These are phyloP conservation scores for Jatropha curcas DNA, from an alignment of 345 rosid genomes.

Conservation along the genomic window DNA sequence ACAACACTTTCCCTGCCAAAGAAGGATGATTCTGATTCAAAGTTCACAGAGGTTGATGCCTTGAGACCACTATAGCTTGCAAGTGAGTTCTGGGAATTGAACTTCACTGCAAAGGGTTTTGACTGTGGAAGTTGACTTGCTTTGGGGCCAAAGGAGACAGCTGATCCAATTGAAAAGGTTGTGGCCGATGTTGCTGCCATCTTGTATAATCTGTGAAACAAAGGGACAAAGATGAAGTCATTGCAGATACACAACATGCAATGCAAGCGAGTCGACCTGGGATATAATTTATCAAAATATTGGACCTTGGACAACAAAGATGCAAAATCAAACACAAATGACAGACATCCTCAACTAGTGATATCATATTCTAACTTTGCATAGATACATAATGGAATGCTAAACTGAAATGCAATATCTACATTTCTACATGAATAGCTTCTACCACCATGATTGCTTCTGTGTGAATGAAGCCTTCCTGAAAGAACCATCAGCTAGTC, in stretches of 20 bases:
- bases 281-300: neutral
- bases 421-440: neutral
- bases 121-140: slow-evolving; percentile 43
- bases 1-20: slow-evolving; percentile 49
- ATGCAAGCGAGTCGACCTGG: neutral
- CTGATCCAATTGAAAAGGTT: slow-evolving; percentile 54
- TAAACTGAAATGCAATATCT: neutral
- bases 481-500: neutral
- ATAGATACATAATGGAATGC: neutral
- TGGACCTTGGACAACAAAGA: neutral
- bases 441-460: neutral
- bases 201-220: slow-evolving; percentile 23
- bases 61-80: slow-evolving; percentile 60
- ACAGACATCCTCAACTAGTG: neutral
- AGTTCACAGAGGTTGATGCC: slow-evolving; percentile 51
- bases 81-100: slow-evolving; percentile 41
- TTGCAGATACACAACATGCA: neutral
- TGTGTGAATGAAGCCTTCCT: neutral
- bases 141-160: slow-evolving; percentile 47
- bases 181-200: slow-evolving; percentile 81
- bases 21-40: slow-evolving; percentile 56
- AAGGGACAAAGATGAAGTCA: neutral
- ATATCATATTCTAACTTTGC: neutral
- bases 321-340: neutral
- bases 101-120: slow-evolving; percentile 38